Evolutionary conservation across 176 grass and related monocot species (phyloP), one percentile per base, ranked within the genome.

Genomic region (Lolium multiflorum): DNA sequence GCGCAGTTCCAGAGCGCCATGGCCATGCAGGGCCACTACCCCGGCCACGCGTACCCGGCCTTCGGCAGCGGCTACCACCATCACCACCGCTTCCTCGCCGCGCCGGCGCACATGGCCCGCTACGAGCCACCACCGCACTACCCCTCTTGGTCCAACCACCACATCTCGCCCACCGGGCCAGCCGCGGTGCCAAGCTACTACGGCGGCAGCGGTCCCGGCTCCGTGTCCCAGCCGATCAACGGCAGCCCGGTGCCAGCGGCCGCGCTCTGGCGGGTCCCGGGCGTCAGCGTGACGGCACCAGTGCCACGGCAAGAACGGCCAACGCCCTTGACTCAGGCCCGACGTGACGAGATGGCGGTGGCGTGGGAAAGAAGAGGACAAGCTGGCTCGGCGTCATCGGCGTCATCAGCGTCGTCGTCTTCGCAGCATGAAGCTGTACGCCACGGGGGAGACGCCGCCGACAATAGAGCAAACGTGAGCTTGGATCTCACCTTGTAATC

Each of bases 401-500:
- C 92, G 9, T 88, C 92, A 14, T 81, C 85, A 21, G 81, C 80
- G 9, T 87, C 89, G 31, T 84, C 83, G 8, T 85, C 82, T 64
- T 82, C 93, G 58, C 78, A 73, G 86, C 86, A 84, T 39, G 93
- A 92, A 61, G 83, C 49, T 1, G 22, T 50, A 51, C 90, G 68
- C 74, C 89, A 63, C 21, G 60, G 76, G 39, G 69, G 60, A 62
- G 85, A 87, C 63, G 51, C 85, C 14, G 60, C 60, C 15, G 87
- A 90, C 39, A 89, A 76, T 15, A 87, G 80, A 73, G 89, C 91
- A 11, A 91, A 90, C 73, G 87, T 98, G 75, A 98, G 93, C 85
- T 83, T 98, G 83, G 96, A 98, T 92, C 91, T 98, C 87, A 92
- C 87, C 82, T 87, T 98, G 92, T 98, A 95, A 87, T 83, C 79